Evolutionary conservation across 2,329 filamentous ascomycete species (phyloP), one percentile per base, ranked within the genome.

Genomic region (Fusarium sp.): DNA sequence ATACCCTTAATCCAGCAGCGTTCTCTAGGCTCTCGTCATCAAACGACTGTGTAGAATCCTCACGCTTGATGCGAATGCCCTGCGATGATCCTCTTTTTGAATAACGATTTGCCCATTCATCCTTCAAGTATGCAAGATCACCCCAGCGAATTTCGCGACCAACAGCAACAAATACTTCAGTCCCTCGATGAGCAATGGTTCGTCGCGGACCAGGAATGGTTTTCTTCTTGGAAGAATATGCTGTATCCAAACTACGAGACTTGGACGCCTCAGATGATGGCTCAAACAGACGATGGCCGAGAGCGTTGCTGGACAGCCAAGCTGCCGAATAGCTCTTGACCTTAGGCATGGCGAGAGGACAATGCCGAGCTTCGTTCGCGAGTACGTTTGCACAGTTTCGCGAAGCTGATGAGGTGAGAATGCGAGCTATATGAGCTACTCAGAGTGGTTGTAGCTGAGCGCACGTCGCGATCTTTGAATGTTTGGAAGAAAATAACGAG

Each of bases 101-200:
- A 56, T 78, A 76, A 35, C 78, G 79, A 25, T 73, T 76, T 27
- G 79, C 69, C 82, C 82, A 84, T 55, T 78, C 80, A 69, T 91
- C 93, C 84, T 97, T 97, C 78, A 98, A 81, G 66, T 91, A 89
- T 57, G 90, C 89, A 61, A 99, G 83, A 82, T 97, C 94, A 15
- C 93, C 92, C 94, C 96, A 99, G 80, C 95, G 89, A 69, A 99
- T 92, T 81, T 98, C 94, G 76, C 92, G 95, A 54, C 95, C 95
- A 44, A 93, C 91, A 25, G 94, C 95, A 18, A 94, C 91, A 79
- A 98, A 98, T 15, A 98, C 85, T 78, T 99, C 95, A 2, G 93
- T 94, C 21, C 93, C 94, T 66, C 95, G 88, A 55, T 89, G 90
- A 15, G 94, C 95, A 76, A 98, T 91, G 1, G 91, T 94, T 71